phyloP scores from a whole-genome alignment of 352 stramenopile genomes.

The Phytopythium sindhum region DNA sequence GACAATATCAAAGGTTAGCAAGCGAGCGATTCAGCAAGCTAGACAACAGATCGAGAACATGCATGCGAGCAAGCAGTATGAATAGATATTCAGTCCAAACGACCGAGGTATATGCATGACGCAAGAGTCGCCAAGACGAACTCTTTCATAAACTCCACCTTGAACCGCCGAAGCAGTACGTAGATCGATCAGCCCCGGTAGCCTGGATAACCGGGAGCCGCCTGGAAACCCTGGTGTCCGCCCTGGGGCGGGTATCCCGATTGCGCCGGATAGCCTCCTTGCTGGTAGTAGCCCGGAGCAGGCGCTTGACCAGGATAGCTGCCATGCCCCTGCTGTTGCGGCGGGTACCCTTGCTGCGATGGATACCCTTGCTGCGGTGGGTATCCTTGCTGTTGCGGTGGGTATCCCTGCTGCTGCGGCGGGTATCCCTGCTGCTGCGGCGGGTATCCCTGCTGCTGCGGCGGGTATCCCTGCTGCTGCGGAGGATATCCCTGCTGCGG shows the following conservation, averaged over 20 bases:
- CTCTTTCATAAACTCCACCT: not conserved
- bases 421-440: constrained; percentile 17
- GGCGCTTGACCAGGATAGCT: constrained; percentile 16
- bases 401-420: constrained; percentile 13
- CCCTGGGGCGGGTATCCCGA: constrained; percentile 16
- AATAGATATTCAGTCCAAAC: not conserved
- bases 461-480: constrained; percentile 15
- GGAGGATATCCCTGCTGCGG: constrained; percentile 13
- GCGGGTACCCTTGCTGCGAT: constrained; percentile 17
- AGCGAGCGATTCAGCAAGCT: not conserved
- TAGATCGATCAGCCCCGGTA: constrained; percentile 30
- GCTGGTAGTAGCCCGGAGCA: constrained; percentile 6
- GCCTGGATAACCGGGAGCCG: constrained; percentile 26
- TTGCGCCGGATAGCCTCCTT: constrained; percentile 12
- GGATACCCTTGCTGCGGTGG: constrained; percentile 14
- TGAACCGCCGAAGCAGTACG: not conserved
- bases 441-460: constrained; percentile 10
- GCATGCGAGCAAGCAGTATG: not conserved
- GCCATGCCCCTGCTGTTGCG: constrained; percentile 20
- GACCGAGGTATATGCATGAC: not conserved
- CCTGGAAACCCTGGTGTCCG: constrained; percentile 13
- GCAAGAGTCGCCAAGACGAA: not conserved
- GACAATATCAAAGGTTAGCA: not conserved
- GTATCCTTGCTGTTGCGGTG: constrained; percentile 16
- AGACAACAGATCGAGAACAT: not conserved